Percentiles rank a stretch among this genome's conserved stretches.
These are phyloP conservation scores for Rhododendron ferrugineum DNA, from an alignment of 148 eudicot genomes.

Conservation along the genomic window DNA sequence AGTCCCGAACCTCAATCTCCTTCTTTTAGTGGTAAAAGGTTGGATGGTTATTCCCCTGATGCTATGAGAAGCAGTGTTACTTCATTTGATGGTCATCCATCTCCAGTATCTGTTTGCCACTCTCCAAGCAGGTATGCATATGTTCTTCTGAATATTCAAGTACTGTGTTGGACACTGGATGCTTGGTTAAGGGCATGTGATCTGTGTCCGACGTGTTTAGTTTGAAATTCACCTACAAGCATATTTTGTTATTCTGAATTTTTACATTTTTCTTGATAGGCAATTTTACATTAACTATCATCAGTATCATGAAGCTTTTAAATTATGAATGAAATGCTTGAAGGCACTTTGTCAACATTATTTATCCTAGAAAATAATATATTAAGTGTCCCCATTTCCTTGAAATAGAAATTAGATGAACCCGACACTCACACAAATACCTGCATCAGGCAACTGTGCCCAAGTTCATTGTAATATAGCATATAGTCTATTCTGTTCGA, in stretches of 20 bases:
- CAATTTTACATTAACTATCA: neutral
- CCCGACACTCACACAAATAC: neutral
- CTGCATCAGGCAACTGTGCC: neutral
- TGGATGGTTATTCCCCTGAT: constrained; percentile 30
- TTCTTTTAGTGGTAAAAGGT: constrained; percentile 35
- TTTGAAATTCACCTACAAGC: neutral
- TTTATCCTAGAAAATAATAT: neutral
- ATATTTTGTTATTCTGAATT: neutral
- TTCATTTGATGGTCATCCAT: constrained; percentile 28
- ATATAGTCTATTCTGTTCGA: neutral
- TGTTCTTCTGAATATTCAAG: neutral
- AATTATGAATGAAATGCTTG: neutral
- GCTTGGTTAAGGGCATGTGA: neutral
- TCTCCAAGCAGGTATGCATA: constrained; percentile 52
- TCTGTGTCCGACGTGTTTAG: neutral
- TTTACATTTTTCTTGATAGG: neutral
- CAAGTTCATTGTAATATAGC: neutral
- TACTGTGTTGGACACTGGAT: neutral
- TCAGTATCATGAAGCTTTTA: neutral
- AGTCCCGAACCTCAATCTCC: constrained; percentile 70
- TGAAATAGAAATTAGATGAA: neutral
- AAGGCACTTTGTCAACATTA: neutral
- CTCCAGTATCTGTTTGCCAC: constrained; percentile 37
- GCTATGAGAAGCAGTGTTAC: constrained; percentile 23
- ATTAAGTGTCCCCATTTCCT: neutral